Evolutionary conservation across 78 protist genomes (phyloP).

Genomic region (Dictyostelium intermedium): DNA sequence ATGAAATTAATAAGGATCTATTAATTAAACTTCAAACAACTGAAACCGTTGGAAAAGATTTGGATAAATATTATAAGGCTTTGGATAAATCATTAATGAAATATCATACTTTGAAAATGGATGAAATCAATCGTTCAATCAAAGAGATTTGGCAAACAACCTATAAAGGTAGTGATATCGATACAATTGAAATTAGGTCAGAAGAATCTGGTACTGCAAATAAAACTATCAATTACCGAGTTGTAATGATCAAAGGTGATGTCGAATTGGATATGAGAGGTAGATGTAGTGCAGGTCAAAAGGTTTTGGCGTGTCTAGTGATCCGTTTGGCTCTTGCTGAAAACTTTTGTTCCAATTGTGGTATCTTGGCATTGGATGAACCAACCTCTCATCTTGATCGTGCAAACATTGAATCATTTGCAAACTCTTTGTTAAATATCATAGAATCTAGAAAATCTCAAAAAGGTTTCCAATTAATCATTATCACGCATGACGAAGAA

Average conservation of each 20-base stretch:
- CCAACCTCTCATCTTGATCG: constrained; percentile 99
- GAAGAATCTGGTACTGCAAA: constrained; percentile 47
- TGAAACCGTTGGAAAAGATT: constrained; percentile 57
- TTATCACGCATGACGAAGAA: constrained; percentile 99
- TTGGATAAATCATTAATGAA: constrained; percentile 60
- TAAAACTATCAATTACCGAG: constrained; percentile 88
- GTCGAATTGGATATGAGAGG: constrained; percentile 98
- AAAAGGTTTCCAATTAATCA: constrained; percentile 96
- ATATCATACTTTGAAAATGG: constrained; percentile 86
- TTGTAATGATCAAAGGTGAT: constrained; percentile 94
- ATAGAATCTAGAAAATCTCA: constrained; percentile 83
- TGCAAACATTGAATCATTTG: constrained; percentile 92
- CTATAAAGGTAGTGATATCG: constrained; percentile 96
- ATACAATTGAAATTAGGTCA: constrained; percentile 93
- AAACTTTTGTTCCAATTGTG: constrained; percentile 98
- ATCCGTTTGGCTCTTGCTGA: constrained; percentile 99
- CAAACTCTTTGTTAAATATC: constrained; percentile 84
- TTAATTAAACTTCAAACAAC: constrained; percentile 13
- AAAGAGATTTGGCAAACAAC: constrained; percentile 94
- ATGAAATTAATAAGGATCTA: constrained; percentile 21
- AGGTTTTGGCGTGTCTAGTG: constrained; percentile 97
- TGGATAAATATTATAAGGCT: constrained; percentile 78
- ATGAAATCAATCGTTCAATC: constrained; percentile 94
- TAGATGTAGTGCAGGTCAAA: constrained; percentile 99
- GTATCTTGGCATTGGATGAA: constrained; percentile 99